Base-by-base conservation (phyloP, 768 basidiomycete genomes). In the Suillus discolor region DNA sequence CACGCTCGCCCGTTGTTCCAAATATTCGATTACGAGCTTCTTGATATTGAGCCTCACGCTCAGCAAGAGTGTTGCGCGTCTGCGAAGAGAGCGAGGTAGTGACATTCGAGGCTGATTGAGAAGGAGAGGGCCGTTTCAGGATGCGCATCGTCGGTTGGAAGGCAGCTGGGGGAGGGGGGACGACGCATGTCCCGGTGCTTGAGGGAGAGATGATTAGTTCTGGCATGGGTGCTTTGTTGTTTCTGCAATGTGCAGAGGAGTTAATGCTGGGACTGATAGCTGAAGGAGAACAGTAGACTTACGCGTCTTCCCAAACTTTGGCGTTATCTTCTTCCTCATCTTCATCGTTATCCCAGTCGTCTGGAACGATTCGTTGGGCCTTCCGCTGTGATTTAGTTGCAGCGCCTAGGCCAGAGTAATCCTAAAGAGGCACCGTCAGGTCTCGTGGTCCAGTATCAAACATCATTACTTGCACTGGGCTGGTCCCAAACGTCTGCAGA, bases 11-110 rank as follows among this genome's bases (percentile, higher is more conserved):
- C 34, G 71, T 67, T 20, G 68, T 69, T 4, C 87, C 87, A 66
- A 93, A 93, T 62, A 93, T 93, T 25, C 92, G 83, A 63, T 89
- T 86, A 34, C 92, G 79, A 3, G 92, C 91, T 23, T 87, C 89
- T 64, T 88, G 84, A 73, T 93, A 93, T 62, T 87, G 83, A 20
- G 85, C 88, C 73, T 92, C 91, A 49, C 91, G 84, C 63, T 91
- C 89, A 41, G 86, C 83, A 4, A 90, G 78, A 11, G 79, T 66
- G 13, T 74, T 70, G 49, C 79, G 66, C 28, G 72, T 68, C 18
- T 70, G 66, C 0, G 72, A 67, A 2, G 74, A 28, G 4, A 69
- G 39, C 1, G 72, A 66, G 8, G 67, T 38, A 15, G 65, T 47
- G 2, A 70, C 62, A 8, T 71, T 49, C 16, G 77, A 51, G 7